Percentiles rank a stretch among this genome's conserved stretches.
Conservation (phyloP, 2,329 filamentous ascomycete genomes). For the Talaromyces sp. region DNA sequence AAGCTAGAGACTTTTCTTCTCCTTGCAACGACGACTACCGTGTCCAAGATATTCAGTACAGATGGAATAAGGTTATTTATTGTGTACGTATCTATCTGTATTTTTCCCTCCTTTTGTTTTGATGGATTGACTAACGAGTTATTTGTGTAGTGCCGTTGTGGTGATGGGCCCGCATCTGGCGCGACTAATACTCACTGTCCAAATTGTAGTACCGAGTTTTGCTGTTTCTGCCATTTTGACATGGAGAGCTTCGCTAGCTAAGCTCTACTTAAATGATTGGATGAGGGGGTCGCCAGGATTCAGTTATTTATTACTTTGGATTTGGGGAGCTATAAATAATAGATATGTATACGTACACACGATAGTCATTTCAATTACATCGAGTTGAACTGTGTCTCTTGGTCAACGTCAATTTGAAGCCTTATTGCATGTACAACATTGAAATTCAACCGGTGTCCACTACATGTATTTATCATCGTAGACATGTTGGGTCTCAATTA, state of each 20-base stretch:
- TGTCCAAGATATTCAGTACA: too few species aligned
- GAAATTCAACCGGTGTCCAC: too few species aligned
- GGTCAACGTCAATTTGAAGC: too few species aligned
- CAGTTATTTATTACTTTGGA: neutral
- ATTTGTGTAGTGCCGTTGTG: neutral
- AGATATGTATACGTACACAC: neutral
- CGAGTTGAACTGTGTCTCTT: neutral
- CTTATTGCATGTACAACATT: too few species aligned
- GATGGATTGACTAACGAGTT: neutral
- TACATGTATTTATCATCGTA: too few species aligned
- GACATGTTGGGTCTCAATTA: neutral
- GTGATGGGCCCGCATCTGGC: neutral
- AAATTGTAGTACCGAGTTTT: neutral
- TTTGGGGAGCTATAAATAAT: neutral
- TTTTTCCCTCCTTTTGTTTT: neutral
- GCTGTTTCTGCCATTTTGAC: neutral
- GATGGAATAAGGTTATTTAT: neutral
- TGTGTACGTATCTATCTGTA: neutral
- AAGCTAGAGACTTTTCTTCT: neutral
- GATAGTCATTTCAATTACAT: neutral
- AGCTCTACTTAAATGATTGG: neutral
- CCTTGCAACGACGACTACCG: too few species aligned
- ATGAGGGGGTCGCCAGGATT: neutral
- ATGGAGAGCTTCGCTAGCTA: neutral
- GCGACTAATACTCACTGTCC: neutral